A percentile compares a stretch with the other conserved stretches of the same genome.
These are phyloP conservation scores for Lachnellula arida DNA, from an alignment of 2,329 filamentous ascomycete species.

Conservation along the genomic window DNA sequence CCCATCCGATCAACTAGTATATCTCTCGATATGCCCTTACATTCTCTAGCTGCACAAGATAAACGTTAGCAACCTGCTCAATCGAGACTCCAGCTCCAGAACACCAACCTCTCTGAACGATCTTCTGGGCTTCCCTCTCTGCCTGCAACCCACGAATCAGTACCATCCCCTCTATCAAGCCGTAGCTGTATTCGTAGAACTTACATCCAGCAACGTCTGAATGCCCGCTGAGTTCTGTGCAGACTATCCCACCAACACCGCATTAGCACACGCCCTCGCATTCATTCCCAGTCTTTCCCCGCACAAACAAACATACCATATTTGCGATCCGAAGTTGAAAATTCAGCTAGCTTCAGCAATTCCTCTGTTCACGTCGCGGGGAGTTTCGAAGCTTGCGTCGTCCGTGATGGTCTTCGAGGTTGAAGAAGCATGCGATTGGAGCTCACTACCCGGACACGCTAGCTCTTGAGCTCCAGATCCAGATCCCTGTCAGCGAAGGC, in stretches of 20 bases:
- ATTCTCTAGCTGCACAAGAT: slow-evolving; percentile 68
- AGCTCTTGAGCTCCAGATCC: not conserved
- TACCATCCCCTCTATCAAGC: slow-evolving; percentile 14
- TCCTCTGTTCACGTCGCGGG: too few species aligned
- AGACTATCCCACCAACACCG: slow-evolving; percentile 53
- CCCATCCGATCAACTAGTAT: slow-evolving; percentile 10
- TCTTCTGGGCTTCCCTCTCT: slow-evolving; percentile 97
- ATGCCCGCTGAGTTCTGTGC: slow-evolving; percentile 98
- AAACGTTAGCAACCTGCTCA: slow-evolving; percentile 29
- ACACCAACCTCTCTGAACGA: slow-evolving; percentile 84
- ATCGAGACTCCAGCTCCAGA: not conserved
- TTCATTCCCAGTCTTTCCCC: not conserved
- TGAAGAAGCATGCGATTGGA: not conserved
- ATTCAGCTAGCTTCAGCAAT: not conserved
- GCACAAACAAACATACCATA: slow-evolving; percentile 21
- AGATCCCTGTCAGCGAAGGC: not conserved
- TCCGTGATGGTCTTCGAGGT: not conserved
- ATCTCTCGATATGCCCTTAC: slow-evolving; percentile 46
- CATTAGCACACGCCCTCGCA: slow-evolving; percentile 16
- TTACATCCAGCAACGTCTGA: slow-evolving; percentile 96
- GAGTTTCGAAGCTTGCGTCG: not conserved
- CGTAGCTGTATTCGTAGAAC: slow-evolving; percentile 29
- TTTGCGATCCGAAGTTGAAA: slow-evolving; percentile 15
- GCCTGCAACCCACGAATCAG: slow-evolving; percentile 55
- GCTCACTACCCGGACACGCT: not conserved